Evolutionary conservation across 345 rosid genomes (phyloP).

Genomic region (Erysimum cheiranthoides): DNA sequence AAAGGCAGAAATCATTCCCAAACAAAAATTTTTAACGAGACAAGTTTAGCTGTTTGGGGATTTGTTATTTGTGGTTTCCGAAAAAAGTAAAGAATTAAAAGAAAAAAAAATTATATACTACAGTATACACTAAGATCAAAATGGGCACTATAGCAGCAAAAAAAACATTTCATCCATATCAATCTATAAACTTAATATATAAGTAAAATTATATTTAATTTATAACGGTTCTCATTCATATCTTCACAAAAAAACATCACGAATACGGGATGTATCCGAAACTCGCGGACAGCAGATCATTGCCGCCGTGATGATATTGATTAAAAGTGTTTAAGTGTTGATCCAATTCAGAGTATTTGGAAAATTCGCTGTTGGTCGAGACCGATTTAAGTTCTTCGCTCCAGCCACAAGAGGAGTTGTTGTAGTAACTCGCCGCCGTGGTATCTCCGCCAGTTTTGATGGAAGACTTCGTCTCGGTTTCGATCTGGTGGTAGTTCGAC

Average conservation of each 20-base stretch:
- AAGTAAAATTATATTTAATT: not conserved
- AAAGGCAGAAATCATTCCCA: not conserved
- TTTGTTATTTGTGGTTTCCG: slow-evolving; percentile 11
- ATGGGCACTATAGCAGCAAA: not conserved
- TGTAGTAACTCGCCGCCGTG: not conserved
- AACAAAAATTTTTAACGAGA: not conserved
- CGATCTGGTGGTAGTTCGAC: not conserved
- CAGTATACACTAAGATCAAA: not conserved
- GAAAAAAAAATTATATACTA: too few relatives aligned
- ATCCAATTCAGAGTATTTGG: slow-evolving; percentile 28
- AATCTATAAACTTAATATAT: not conserved
- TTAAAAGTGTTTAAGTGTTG: slow-evolving; percentile 23
- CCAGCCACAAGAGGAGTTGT: not conserved
- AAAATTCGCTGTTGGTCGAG: not conserved
- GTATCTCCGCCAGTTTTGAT: not conserved
- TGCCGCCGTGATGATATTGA: slow-evolving; percentile 6
- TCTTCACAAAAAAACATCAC: slow-evolving; percentile 17
- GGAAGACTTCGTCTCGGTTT: not conserved
- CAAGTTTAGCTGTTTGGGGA: slow-evolving; percentile 16
- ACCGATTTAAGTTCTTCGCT: not conserved
- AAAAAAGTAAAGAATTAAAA: too few relatives aligned
- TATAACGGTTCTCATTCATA: not conserved
- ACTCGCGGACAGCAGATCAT: slow-evolving; percentile 10
- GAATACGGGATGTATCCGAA: slow-evolving; percentile 19
- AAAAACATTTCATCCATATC: not conserved